Evolutionary conservation across 2,329 filamentous ascomycete species (phyloP).

Genomic region (Coniochaeta prunicola): DNA sequence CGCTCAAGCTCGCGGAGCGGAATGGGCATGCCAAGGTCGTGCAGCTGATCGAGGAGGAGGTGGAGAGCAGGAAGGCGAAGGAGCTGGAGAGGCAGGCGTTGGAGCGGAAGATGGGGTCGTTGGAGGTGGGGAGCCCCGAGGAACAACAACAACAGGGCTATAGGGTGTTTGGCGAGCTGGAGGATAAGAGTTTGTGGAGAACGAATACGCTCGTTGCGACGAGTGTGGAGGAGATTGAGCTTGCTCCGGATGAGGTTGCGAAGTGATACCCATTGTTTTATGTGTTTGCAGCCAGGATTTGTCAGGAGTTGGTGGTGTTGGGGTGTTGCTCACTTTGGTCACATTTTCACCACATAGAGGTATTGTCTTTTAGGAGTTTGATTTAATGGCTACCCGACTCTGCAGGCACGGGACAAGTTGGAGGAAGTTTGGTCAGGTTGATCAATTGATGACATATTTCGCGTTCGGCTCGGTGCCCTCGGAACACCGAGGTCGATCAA

Average conservation of each 20-base stretch:
- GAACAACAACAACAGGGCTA: background rate
- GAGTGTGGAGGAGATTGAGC: background rate
- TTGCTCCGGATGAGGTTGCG: background rate
- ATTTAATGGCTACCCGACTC: background rate
- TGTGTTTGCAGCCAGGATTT: background rate
- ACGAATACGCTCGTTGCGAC: background rate
- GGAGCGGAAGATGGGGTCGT: background rate
- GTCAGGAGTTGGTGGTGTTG: background rate
- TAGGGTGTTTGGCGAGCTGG: background rate
- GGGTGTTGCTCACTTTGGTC: background rate
- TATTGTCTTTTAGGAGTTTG: too few species aligned
- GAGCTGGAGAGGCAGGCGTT: conserved; percentile 2
- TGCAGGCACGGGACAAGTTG: background rate
- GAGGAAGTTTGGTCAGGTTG: too few species aligned
- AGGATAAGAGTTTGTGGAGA: background rate
- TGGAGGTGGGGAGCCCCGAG: background rate
- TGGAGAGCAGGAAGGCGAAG: background rate
- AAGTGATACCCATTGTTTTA: background rate
- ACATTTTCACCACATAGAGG: too few species aligned
- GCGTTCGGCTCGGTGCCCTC: background rate
- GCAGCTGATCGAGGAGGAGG: conserved; percentile 16
- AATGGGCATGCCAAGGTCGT: conserved; percentile 18
- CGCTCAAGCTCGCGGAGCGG: conserved; percentile 15
- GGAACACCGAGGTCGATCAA: background rate
- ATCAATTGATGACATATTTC: too few species aligned